Percentiles rank a stretch among this genome's conserved stretches.
Conservation (phyloP, 164 flowering plant genomes). For the Stephania japonica region DNA sequence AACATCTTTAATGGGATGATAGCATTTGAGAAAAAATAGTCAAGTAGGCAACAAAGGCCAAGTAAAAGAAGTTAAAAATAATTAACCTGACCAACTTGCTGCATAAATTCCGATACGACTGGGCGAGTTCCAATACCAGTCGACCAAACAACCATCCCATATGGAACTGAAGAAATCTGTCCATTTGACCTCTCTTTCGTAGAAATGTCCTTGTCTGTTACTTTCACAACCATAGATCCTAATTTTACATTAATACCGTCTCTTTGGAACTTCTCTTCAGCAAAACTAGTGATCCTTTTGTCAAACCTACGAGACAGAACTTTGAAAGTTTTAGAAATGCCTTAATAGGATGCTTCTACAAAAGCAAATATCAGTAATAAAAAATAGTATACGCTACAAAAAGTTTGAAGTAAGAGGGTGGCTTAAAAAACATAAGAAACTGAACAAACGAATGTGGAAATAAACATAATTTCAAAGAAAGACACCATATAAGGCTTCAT, state of each 20-base stretch:
- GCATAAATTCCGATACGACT: slow-evolving; percentile 72
- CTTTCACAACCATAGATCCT: slow-evolving; percentile 78
- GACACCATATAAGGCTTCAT: background rate
- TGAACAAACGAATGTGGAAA: background rate
- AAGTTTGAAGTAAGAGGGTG: background rate
- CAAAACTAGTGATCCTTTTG: slow-evolving; percentile 80
- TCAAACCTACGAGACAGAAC: slow-evolving; percentile 63
- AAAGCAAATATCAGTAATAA: too few relatives aligned
- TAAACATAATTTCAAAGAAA: background rate
- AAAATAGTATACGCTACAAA: background rate
- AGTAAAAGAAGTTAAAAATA: background rate
- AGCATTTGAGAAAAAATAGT: background rate
- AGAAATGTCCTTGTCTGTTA: slow-evolving; percentile 63
- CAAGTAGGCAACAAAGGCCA: background rate
- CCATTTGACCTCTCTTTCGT: slow-evolving; percentile 55
- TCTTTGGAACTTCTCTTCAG: slow-evolving; percentile 80
- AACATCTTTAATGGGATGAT: too few relatives aligned
- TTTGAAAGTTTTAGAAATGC: background rate
- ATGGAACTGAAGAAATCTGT: slow-evolving; percentile 46
- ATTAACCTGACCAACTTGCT: slow-evolving; percentile 81
- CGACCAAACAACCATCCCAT: slow-evolving; percentile 98
- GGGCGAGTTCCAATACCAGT: slow-evolving; percentile 96
- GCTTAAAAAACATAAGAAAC: background rate
- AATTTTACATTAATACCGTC: slow-evolving; percentile 80
- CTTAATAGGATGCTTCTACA: too few relatives aligned